These are phyloP conservation scores for Ogataea dorogensis DNA, from an alignment of 805 yeast genomes.

Conservation along the genomic window DNA sequence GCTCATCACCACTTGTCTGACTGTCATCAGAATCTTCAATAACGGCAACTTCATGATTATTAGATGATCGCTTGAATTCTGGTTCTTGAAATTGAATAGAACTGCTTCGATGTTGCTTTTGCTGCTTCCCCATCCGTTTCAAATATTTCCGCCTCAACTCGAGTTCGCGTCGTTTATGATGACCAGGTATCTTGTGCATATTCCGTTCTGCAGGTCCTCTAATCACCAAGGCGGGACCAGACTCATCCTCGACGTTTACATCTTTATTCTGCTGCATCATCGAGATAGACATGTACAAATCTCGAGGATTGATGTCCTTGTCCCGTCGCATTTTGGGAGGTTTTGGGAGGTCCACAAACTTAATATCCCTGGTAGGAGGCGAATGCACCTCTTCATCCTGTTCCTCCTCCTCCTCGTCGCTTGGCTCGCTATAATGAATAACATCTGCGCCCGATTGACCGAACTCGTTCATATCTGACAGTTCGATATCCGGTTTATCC, in stretches of 20 bases:
- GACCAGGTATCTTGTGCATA: constrained; percentile 29
- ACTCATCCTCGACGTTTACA: constrained; percentile 42
- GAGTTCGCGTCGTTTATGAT: constrained; percentile 17
- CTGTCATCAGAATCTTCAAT: constrained; percentile 12
- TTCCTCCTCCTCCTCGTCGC: constrained; percentile 31
- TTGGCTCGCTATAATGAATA: constrained; percentile 42
- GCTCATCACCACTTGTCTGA: constrained; percentile 14
- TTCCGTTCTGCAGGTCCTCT: constrained; percentile 76
- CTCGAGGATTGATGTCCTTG: constrained; percentile 71
- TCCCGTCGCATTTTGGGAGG: constrained; percentile 39
- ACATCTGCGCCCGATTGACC: constrained; percentile 13
- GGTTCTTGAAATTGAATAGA: constrained; percentile 26
- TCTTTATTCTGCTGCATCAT: constrained; percentile 62
- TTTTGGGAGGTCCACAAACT: constrained; percentile 59
- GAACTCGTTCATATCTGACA: constrained; percentile 2
- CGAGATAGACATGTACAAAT: constrained; percentile 79
- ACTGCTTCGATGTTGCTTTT: constrained; percentile 3
- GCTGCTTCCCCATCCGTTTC: constrained; percentile 17
- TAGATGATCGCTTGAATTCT: neutral
- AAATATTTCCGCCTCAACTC: constrained; percentile 24
- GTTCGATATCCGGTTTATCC: constrained; percentile 11
- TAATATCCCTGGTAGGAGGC: constrained; percentile 38
- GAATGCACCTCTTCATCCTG: constrained; percentile 3
- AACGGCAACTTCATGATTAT: neutral
- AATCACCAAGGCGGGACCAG: constrained; percentile 77